phyloP scores from a whole-genome alignment of 345 rosid genomes.

The Melaleuca alternifolia region DNA sequence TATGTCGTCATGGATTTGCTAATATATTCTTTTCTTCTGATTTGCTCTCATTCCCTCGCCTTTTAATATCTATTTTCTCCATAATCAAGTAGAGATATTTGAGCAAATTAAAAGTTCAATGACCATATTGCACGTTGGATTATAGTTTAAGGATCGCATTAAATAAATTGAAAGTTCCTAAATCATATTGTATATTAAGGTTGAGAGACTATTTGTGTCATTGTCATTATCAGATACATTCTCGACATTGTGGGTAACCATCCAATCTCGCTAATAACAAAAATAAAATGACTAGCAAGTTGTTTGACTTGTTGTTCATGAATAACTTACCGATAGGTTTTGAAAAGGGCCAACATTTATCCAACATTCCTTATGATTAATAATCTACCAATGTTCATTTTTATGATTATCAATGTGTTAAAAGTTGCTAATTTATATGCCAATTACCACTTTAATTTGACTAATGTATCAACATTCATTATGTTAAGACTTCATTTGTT shows the following conservation, averaged over 20 bases:
- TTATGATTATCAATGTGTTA: neutral
- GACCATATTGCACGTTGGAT: too few relatives aligned
- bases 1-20: too few relatives aligned
- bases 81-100: rapidly evolving
- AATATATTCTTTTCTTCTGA: neutral
- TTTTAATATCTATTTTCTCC: neutral
- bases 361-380: neutral
- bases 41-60: neutral
- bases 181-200: too few relatives aligned
- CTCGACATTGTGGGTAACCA: neutral
- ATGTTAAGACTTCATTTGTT: too few relatives aligned
- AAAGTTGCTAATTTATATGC: neutral
- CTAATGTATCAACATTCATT: neutral
- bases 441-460: neutral
- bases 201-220: too few relatives aligned
- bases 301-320: neutral
- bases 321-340: neutral
- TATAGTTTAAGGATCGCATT: too few relatives aligned
- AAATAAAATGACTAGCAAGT: neutral
- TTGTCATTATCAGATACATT: neutral
- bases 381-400: neutral
- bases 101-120: too few relatives aligned
- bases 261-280: neutral
- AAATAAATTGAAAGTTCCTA: too few relatives aligned
- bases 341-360: neutral